Conservation (phyloP, 768 basidiomycete species). For the Rubroboletus pulcherrimus region DNA sequence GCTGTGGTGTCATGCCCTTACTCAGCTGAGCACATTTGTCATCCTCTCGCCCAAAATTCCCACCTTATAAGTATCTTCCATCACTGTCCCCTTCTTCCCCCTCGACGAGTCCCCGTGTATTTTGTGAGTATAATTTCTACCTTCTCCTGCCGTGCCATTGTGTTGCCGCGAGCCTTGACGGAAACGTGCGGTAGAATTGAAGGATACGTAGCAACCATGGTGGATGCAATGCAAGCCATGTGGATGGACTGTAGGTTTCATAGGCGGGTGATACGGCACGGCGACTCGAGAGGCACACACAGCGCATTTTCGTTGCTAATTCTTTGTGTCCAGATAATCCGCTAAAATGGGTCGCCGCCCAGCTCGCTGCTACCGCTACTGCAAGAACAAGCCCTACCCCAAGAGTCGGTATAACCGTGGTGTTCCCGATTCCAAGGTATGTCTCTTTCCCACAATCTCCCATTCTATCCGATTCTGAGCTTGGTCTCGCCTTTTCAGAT, state of each 20-base stretch:
- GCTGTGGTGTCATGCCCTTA: conserved; percentile 5
- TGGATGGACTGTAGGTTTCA: conserved; percentile 9
- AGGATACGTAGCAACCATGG: not conserved
- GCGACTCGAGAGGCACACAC: not conserved
- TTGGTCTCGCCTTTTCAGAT: conserved; percentile 51
- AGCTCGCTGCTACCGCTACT: conserved; percentile 97
- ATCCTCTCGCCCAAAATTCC: conserved; percentile 9
- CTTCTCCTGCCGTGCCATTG: not conserved
- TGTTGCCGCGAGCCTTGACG: not conserved
- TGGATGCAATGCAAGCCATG: conserved; percentile 12
- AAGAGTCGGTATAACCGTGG: conserved; percentile 96
- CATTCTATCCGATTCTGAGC: not conserved
- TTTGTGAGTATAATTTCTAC: conserved; percentile 16
- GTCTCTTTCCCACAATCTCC: conserved; percentile 7
- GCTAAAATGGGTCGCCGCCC: conserved; percentile 89
- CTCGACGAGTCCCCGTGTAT: conserved; percentile 18
- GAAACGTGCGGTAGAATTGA: not conserved
- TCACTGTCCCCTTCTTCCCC: not conserved
- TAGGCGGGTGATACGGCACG: not conserved
- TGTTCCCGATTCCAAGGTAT: conserved; percentile 92
- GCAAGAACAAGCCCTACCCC: conserved; percentile 99
- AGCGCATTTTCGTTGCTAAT: conserved; percentile 2
- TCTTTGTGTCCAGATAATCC: conserved; percentile 8
- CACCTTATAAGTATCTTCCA: conserved; percentile 19
- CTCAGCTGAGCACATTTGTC: conserved; percentile 22